A percentile compares a stretch with the other conserved stretches of the same genome.
These are phyloP conservation scores for Berkeleyomyces rouxiae DNA, from an alignment of 2,329 filamentous ascomycete species.

Conservation along the genomic window DNA sequence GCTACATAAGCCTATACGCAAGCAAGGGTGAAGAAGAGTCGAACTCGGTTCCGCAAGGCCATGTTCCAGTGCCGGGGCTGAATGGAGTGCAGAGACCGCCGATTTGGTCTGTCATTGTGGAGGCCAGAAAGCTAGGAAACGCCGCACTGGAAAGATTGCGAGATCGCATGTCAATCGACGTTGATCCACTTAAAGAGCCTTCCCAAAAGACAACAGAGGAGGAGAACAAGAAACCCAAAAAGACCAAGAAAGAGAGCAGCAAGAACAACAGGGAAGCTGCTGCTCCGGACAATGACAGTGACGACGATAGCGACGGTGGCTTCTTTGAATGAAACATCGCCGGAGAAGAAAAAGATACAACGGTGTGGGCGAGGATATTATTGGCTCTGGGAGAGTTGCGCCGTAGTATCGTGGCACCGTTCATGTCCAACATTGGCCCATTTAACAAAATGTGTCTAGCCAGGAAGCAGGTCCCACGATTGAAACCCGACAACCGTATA, in stretches of 20 bases:
- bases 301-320: constrained; percentile 36
- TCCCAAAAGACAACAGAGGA: constrained; percentile 11
- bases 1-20: constrained; percentile 50
- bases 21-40: constrained; percentile 24
- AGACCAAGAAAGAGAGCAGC: constrained; percentile 15
- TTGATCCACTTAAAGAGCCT: constrained; percentile 13
- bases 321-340: constrained; percentile 35
- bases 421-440: too few species aligned
- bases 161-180: constrained; percentile 29
- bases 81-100: constrained; percentile 25
- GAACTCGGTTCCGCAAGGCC: constrained; percentile 26
- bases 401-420: background rate
- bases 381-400: background rate
- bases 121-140: constrained; percentile 41
- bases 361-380: background rate
- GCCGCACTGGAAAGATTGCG: constrained; percentile 36
- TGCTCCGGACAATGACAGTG: constrained; percentile 24
- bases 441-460: too few species aligned
- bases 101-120: constrained; percentile 54
- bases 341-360: too few species aligned
- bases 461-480: too few species aligned
- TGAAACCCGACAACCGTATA: too few species aligned
- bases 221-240: constrained; percentile 15
- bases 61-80: constrained; percentile 18
- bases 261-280: constrained; percentile 20